Evolutionary conservation across 2,329 filamentous ascomycete genomes (phyloP).

Genomic region (Calonectria honghensis): DNA sequence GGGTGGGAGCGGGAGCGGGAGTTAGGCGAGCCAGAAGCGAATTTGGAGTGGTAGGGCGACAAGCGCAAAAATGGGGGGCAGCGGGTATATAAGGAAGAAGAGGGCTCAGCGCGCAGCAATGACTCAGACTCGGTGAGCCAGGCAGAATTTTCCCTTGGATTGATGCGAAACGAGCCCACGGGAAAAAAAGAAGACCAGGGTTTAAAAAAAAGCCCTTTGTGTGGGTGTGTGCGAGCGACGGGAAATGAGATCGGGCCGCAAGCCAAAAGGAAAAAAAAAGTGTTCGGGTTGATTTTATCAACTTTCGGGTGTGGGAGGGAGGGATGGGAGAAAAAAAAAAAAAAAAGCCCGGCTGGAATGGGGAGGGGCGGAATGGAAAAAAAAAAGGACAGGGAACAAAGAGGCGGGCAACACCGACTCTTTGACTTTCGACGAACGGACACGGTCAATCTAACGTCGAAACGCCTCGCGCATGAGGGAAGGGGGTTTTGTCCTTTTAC

Average conservation of each 20-base stretch:
- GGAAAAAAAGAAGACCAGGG: conserved; percentile 27
- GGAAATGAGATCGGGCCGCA: conserved; percentile 50
- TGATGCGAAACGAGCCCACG: conserved; percentile 29
- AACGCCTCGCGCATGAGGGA: conserved; percentile 40
- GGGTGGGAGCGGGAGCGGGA: conserved; percentile 52
- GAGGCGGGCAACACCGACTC: conserved; percentile 40
- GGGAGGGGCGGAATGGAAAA: conserved; percentile 43
- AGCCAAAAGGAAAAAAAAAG: conserved; percentile 49
- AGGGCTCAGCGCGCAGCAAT: conserved; percentile 33
- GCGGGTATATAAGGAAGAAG: conserved; percentile 44
- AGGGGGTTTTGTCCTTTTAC: conserved; percentile 41
- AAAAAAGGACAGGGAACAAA: conserved; percentile 47
- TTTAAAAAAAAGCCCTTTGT: conserved; percentile 41
- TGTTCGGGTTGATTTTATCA: conserved; percentile 57
- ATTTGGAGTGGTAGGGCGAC: conserved; percentile 41
- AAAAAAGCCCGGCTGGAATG: too few species aligned
- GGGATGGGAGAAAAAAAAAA: conserved; percentile 48
- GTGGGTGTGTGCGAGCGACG: conserved; percentile 50
- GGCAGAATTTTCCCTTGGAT: conserved; percentile 33
- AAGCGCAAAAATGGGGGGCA: conserved; percentile 38
- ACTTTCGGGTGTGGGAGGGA: conserved; percentile 56
- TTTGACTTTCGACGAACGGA: conserved; percentile 37
- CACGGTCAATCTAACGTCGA: conserved; percentile 31
- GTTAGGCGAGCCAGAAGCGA: conserved; percentile 50
- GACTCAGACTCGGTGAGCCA: conserved; percentile 34